Evolutionary conservation across 768 basidiomycete genomes (phyloP).

Genomic region (Cystofilobasidium capitatum): DNA sequence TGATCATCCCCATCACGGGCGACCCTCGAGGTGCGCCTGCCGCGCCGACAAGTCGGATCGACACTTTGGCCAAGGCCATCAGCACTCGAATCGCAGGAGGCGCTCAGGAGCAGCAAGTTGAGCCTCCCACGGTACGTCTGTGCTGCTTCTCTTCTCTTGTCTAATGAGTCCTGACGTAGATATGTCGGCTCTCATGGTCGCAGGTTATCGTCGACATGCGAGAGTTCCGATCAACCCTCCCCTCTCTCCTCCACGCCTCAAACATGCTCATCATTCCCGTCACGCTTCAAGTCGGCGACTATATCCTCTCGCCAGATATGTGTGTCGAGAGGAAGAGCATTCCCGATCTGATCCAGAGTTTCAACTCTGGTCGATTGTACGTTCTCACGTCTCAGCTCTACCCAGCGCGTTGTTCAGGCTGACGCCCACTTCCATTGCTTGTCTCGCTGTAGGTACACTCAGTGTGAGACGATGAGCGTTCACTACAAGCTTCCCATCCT

Average conservation of each 20-base stretch:
- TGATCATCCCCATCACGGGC: conserved; percentile 69
- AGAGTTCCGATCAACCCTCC: conserved; percentile 87
- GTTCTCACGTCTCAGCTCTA: not conserved
- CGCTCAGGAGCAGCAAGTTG: conserved; percentile 46
- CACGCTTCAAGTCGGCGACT: conserved; percentile 90
- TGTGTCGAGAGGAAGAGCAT: conserved; percentile 94
- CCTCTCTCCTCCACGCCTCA: conserved; percentile 77
- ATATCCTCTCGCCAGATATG: conserved; percentile 87
- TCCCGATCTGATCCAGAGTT: conserved; percentile 82
- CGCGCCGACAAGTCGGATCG: not conserved
- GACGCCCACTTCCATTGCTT: not conserved
- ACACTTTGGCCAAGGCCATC: conserved; percentile 48
- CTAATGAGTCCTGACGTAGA: not conserved
- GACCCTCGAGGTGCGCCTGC: conserved; percentile 32
- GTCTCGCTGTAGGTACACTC: conserved; percentile 60
- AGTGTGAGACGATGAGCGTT: conserved; percentile 92
- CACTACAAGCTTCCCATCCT: conserved; percentile 91
- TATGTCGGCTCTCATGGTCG: not conserved
- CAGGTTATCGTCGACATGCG: conserved; percentile 95
- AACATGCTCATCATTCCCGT: conserved; percentile 73
- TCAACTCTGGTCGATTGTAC: conserved; percentile 79
- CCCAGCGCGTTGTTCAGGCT: too few relatives aligned
- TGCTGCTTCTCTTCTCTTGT: not conserved
- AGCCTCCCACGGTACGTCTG: conserved; percentile 46
- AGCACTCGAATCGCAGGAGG: conserved; percentile 81